Evolutionary conservation across 2,329 filamentous ascomycete genomes (phyloP), one percentile per base, ranked within the genome.

Genomic region (Chaetomium sp.): DNA sequence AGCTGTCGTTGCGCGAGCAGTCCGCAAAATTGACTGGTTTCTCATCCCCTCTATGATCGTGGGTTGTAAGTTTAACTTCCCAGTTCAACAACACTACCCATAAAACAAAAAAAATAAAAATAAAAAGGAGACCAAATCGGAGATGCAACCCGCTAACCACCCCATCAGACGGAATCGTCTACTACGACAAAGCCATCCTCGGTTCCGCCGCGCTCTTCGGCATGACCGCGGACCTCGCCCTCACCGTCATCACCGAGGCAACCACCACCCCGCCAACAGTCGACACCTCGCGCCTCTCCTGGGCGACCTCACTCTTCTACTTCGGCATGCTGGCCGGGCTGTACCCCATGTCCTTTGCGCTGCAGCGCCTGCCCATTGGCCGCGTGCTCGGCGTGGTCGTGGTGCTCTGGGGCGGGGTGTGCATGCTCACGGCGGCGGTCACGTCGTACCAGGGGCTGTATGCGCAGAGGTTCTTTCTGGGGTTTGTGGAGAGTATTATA

Each of bases 221-320:
- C 60, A 89, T 91, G 86, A 89, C 86, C 0, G 72, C 73, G 3
- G 86, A 90, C 65, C 76, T 91, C 3, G 60, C 73, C 1, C 78
- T 91, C 43, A 76, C 76, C 35, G 71, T 87, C 4, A 27, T 27
- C 19, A 70, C 79, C 10, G 69, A 76, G 62, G 42, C 60, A 2
- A 64, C 67, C 1, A 72, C 71, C 0, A 67, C 62, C 1, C 84
- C 85, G 0, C 76, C 79, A 0, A 79, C 78, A 0, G 79, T 79
- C 12, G 80, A 87, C 65, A 90, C 88, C 0, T 77, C 79, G 0
- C 79, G 87, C 9, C 78, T 91, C 34, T 85, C 80, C 61, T 91
- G 87, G 87, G 87, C 87, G 2, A 90, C 86, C 0, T 89, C 85
- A 0, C 76, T 89, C 64, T 90, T 91, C 73, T 91, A 90, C 72